Base-by-base conservation (phyloP, 1,139 yeast genomes). In the Entelexis sorbosivorans region DNA sequence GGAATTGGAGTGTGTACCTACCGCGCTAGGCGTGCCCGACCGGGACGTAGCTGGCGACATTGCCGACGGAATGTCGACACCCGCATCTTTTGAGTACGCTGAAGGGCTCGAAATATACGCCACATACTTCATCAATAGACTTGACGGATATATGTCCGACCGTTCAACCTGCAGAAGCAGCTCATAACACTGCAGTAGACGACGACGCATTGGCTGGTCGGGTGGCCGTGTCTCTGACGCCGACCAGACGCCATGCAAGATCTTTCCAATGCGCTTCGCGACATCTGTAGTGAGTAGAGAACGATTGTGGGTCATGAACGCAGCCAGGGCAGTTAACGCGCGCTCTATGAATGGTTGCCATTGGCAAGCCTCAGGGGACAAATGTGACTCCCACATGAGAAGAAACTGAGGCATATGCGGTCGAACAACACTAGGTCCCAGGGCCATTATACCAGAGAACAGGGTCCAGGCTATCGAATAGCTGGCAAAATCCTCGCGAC, bases 311-410 rank as follows among this genome's bases (percentile, higher is more conserved):
- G 57, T 58, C 48, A 71, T 51, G 52, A 71, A 71, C 1, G 66
- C 61, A 5, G 61, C 57, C 31, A 71, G 57, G 2, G 70, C 65
- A 2, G 69, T 62, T 16, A 71, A 55, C 0, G 73, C 70, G 24
- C 64, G 62, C 47, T 67, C 56, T 0, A 47, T 19, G 16, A 34
- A 43, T 5, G 33, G 51, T 5, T 49, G 52, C 17, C 39, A 36
- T 14, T 31, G 35, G 16, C 40, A 35, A 9, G 52, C 50, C n/a
- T 51, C 39, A 5, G 46, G 67, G 2, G 88, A 82, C 50, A 88
- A 69, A n/a, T 87, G 73, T 54, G 81, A 78, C 61, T 85, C 85
- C 95, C 96, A 88, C 56, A 87, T 77, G 6, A 79, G 74, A 46
- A 87, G 69, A 52, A 86, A 73, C 62, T 86, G 95, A 0, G 91